Evolutionary conservation across 768 basidiomycete genomes (phyloP).

Genomic region (Boletus subparvulus): DNA sequence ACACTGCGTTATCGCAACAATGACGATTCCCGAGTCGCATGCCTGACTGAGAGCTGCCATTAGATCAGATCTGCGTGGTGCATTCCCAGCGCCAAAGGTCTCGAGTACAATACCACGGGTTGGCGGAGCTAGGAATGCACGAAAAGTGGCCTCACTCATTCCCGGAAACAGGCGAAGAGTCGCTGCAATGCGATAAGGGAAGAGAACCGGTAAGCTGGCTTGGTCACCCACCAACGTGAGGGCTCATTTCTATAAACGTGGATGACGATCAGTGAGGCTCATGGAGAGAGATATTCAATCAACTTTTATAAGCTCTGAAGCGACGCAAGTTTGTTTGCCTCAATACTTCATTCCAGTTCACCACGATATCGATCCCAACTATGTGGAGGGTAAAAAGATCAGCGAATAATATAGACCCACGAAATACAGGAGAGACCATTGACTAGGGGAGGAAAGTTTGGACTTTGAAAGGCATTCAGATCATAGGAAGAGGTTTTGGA

Average conservation of each 20-base stretch:
- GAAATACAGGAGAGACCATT: constrained; percentile 49
- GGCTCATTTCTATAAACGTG: constrained; percentile 61
- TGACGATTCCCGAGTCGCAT: constrained; percentile 76
- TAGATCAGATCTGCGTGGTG: constrained; percentile 77
- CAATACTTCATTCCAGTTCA: constrained; percentile 87
- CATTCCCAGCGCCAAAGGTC: constrained; percentile 92
- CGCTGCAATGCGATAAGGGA: constrained; percentile 44
- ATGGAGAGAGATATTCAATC: neutral
- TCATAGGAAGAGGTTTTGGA: constrained; percentile 82
- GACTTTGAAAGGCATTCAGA: constrained; percentile 80
- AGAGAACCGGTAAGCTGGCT: neutral
- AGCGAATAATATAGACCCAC: neutral
- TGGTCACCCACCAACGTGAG: constrained; percentile 67
- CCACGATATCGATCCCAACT: constrained; percentile 89
- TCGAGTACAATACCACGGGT: constrained; percentile 83
- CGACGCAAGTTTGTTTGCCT: constrained; percentile 76
- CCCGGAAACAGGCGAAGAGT: constrained; percentile 86
- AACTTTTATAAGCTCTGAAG: constrained; percentile 82
- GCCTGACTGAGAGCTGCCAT: constrained; percentile 77
- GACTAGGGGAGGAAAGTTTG: constrained; percentile 79
- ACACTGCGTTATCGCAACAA: constrained; percentile 93
- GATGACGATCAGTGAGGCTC: constrained; percentile 11
- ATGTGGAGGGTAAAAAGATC: constrained; percentile 4
- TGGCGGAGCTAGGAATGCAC: constrained; percentile 72
- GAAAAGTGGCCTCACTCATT: constrained; percentile 71